phyloP scores from a whole-genome alignment of 148 eudicot species.

The Spergularia marina region DNA sequence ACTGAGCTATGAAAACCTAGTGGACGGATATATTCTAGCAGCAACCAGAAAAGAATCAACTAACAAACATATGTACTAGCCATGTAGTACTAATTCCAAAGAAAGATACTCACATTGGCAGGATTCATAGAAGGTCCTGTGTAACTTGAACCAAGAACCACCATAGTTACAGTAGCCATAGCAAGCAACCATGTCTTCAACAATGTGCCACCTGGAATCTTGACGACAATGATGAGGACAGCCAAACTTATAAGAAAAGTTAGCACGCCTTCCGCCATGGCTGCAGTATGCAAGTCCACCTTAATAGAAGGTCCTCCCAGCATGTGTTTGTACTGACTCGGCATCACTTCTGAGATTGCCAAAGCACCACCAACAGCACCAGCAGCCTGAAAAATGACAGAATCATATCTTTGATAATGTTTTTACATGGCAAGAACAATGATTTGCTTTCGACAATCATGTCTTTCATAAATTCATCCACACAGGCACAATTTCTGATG shows the following conservation, averaged over 20 bases:
- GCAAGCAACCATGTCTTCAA: slow-evolving; percentile 74
- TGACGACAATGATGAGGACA: slow-evolving; percentile 57
- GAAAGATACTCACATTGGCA: slow-evolving; percentile 63
- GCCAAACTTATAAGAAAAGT: slow-evolving; percentile 69
- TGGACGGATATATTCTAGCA: too few relatives aligned
- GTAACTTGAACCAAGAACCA: slow-evolving; percentile 63
- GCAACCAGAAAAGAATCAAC: background rate
- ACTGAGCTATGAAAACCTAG: too few relatives aligned
- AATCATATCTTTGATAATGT: background rate
- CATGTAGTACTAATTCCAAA: too few relatives aligned
- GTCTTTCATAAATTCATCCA: too few relatives aligned
- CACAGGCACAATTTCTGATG: too few relatives aligned
- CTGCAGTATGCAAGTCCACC: slow-evolving; percentile 87
- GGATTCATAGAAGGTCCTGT: slow-evolving; percentile 97
- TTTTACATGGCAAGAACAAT: too few relatives aligned
- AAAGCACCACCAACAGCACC: slow-evolving; percentile 84
- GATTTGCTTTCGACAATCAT: too few relatives aligned
- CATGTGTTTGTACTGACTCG: slow-evolving; percentile 69
- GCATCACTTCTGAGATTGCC: slow-evolving; percentile 73
- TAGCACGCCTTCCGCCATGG: slow-evolving; percentile 75
- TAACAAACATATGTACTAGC: background rate
- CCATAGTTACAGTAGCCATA: slow-evolving; percentile 58
- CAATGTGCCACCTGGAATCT: slow-evolving; percentile 51
- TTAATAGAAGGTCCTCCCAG: slow-evolving; percentile 78
- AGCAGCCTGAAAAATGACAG: slow-evolving; percentile 49